These are phyloP conservation scores for Naganishia albida DNA, from an alignment of 1,284 basidiomycete species.

Conservation along the genomic window DNA sequence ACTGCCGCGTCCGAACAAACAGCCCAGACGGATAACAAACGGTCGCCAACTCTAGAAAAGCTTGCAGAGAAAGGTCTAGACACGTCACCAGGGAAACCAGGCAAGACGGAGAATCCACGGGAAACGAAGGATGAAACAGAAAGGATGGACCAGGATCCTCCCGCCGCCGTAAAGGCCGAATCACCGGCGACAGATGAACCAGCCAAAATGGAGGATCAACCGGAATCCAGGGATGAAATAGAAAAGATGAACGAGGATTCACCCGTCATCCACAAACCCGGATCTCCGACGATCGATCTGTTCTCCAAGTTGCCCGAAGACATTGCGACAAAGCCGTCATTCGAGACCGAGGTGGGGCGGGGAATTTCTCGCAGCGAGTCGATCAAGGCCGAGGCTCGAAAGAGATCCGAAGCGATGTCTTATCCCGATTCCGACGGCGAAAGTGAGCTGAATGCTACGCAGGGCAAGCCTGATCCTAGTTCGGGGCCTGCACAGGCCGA, in stretches of 20 bases:
- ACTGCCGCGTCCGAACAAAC: conserved; percentile 6
- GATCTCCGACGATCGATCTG: no score
- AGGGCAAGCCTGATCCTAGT: not conserved
- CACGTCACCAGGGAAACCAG: no score
- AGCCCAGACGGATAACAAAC: not conserved
- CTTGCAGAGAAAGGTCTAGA: no score
- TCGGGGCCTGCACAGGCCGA: not conserved
- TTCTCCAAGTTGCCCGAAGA: no score
- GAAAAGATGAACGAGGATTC: not conserved
- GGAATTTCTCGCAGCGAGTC: not conserved
- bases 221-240: not conserved
- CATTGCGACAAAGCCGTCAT: no score
- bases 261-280: no score
- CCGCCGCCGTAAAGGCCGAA: no score
- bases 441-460: not conserved
- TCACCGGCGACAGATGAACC: no score
- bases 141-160: no score
- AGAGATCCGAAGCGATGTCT: not conserved
- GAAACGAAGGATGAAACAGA: no score
- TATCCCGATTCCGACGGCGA: conserved; percentile 23
- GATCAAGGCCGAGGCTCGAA: not conserved
- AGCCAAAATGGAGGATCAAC: not conserved
- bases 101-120: no score
- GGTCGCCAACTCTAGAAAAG: not conserved
- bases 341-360: not conserved